Base-by-base conservation (phyloP, 768 basidiomycete genomes). In the Termitomyces sp. region DNA sequence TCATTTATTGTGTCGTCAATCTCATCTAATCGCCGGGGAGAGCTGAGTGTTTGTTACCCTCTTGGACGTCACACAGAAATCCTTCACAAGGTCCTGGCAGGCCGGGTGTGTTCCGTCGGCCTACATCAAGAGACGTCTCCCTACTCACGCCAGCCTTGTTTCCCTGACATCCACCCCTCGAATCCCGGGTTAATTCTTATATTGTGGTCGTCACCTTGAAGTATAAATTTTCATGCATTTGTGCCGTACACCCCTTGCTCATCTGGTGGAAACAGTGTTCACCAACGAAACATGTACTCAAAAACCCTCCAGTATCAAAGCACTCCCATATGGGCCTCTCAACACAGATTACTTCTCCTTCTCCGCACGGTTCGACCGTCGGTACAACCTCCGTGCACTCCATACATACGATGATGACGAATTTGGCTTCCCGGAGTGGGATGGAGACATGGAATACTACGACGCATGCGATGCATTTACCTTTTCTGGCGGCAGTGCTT, bases 11-110 rank as follows among this genome's bases (percentile, higher is more conserved):
- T 50, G 49, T 48, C 44, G 23, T 18, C 6, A 47, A 54, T 55
- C 57, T 61, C 56, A 61, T 61, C 61, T 61, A 18, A 61, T 61
- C 56, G 20, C 36, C 56, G 46, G 36, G 18, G 9, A 3, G 9
- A 16, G 49, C 49, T 57, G 47, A 49, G 49, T 50, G 40, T 26
- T 61, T 47, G 44, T 47, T 18, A 14, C 32, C 32, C 23, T 38
- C 38, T 38, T 20, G 55, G 38, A 26, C 32, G 20, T 20, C 28
- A 32, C 47, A 49, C 41, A 16, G 18, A 46, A 23, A 44, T 41
- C 54, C 52, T 49, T 49, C 46, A 50, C 38, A 40, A 54, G 50
- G 33, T 43, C 44, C 35, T 50, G 44, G 56, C 38, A 47, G 48
- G 55, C 59, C 48, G 53, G 53, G 38, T 10, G 40, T 54, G 53